Evolutionary conservation across 2,329 filamentous ascomycete genomes (phyloP), one percentile per base, ranked within the genome.

Genomic region (Aspergillus bombycis): DNA sequence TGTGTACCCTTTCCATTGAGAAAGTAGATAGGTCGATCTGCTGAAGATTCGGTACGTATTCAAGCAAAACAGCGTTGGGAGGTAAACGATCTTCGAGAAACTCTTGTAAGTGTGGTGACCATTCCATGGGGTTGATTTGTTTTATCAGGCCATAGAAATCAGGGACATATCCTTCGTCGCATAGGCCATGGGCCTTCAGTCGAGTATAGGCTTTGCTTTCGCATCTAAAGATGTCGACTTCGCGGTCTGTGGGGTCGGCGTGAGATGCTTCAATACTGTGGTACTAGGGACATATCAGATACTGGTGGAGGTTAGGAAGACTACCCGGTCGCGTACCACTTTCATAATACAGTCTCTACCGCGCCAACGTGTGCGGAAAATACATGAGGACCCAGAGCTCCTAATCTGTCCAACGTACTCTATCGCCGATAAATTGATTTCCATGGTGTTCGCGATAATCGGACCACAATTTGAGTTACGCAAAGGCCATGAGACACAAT

Each of bases 61-160:
- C 67, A 28, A 69, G 58, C 8, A 69, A 45, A 36, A 68, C 43
- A 16, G 66, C 64, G 28, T 69, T 68, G 32, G 64, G 62, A 32
- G 26, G 62, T 12, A 65, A 46, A 4, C 50, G 36, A 43, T 64
- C 62, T 4, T 58, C 23, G 12, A 55, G 28, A 58, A 68, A 69
- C 58, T 56, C 23, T 2, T 50, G 38, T 23, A 59, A 32, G 10
- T 62, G 38, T 10, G 56, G 56, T n/a, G 21, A 30, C 50, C 36
- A 48, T 12, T 59, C 38, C 14, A 14, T 36, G 11, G 52, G 52
- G 26, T 57, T n/a, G 32, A 57, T 57, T 23, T 60, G 21, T 43
- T 60, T 32, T 7, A 63, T 26, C 23, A 52, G 4, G 32, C 61
- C 57, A 30, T 58, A 60, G 26, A 60, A 57, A 30, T 52, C 41